A percentile compares a stretch with the other conserved stretches of the same genome.
Conservation (phyloP, 2,329 filamentous ascomycete species). For the Aureobasidium zeae region DNA sequence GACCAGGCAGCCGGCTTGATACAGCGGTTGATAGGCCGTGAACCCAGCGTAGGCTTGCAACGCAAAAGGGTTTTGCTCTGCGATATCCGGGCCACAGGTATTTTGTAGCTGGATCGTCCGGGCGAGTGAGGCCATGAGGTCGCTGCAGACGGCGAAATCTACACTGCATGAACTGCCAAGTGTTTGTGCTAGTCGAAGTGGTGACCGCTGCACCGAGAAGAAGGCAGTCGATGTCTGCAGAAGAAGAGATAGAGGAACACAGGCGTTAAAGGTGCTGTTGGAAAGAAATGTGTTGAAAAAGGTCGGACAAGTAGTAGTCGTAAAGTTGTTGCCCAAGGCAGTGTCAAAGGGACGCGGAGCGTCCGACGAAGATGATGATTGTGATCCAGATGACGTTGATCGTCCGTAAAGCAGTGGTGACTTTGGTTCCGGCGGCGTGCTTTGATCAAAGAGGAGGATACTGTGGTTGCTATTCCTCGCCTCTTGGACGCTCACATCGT, state of each 20-base stretch:
- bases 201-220: conserved; percentile 66
- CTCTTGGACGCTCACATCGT: neutral
- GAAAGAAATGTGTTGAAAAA: conserved; percentile 62
- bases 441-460: conserved; percentile 16
- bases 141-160: conserved; percentile 55
- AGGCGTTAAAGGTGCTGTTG: conserved; percentile 58
- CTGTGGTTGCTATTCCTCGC: neutral
- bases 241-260: conserved; percentile 76
- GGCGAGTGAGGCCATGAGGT: conserved; percentile 57
- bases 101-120: conserved; percentile 50
- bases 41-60: conserved; percentile 67
- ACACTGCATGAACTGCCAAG: conserved; percentile 71
- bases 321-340: conserved; percentile 45
- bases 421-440: conserved; percentile 13
- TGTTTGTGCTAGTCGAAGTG: conserved; percentile 62
- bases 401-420: conserved; percentile 7
- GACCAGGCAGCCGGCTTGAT: conserved; percentile 70
- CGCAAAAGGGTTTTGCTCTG: conserved; percentile 58
- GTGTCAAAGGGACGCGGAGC: conserved; percentile 40
- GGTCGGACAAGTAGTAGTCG: conserved; percentile 45
- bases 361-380: conserved; percentile 10
- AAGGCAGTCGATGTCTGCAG: conserved; percentile 78
- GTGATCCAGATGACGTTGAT: conserved; percentile 6
- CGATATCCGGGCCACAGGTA: conserved; percentile 65
- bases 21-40: conserved; percentile 66